Evolutionary conservation across 2,329 filamentous ascomycete genomes (phyloP), one percentile per base, ranked within the genome.

Genomic region (Fusarium sulawesiense): DNA sequence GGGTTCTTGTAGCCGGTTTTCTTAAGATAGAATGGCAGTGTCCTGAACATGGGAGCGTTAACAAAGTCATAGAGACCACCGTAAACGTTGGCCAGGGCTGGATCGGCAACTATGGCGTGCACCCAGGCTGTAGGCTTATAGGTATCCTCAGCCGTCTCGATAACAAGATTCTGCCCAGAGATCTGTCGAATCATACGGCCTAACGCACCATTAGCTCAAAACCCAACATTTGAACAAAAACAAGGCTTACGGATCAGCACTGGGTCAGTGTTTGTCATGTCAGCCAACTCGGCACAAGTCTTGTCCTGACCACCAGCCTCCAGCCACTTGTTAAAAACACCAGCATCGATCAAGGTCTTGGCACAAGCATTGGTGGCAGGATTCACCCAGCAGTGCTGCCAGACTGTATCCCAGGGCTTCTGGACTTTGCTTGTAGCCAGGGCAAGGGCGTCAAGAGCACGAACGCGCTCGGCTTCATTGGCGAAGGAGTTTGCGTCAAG

Each of bases 341-440:
- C 79, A 16, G 75, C 76, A 60, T 81, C 78, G 48, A 81, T 80
- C 29, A 82, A 73, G 2, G 78, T 79, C 57, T 80, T 81, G 61
- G 76, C 70, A n/a, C 76, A 75, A 5, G 76, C 76, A 44, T 77
- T 76, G n/a, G 78, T 80, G 0, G 75, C 73, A 3, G 64, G 64
- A 32, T 75, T 78, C 8, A 77, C 76, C 76, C 80, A 80, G 30
- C 73, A 76, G 27, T 82, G 79, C 20, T 80, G 78, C 78, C 79
- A 81, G 4, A 77, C 77, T 11, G 78, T 77, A 51, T 82, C 80
- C 78, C 80, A 82, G 0, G 80, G 80, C 25, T 75, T 77, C 60
- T 80, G 78, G 2, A 80, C 73, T 45, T 65, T 76, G n/a, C 75
- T 60, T 0, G 80, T 66, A 2, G 78, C 70, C n/a, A 74, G 56